Evolutionary conservation across 805 yeast species (phyloP), one percentile per base, ranked within the genome.

Genomic region (Saturnispora gosingensis): DNA sequence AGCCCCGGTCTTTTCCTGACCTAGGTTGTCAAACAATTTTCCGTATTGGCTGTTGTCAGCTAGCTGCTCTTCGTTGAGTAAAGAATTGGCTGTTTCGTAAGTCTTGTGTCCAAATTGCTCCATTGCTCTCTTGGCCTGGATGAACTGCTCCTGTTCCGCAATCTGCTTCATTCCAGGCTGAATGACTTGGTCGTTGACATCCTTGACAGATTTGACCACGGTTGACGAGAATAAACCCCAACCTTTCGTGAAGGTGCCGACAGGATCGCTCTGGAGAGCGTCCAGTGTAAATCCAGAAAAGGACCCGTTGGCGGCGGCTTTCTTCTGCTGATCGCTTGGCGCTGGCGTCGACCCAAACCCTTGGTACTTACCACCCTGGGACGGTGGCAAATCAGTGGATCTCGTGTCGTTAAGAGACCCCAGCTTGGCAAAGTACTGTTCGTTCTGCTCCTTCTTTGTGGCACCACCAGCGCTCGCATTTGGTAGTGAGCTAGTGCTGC

Each of bases 81-180:
- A 87, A 58, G 80, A 81, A 54, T 73, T 77, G 34, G 95, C 85
- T 0, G 97, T 88, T 58, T 89, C 95, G 65, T 86, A 95, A 71
- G 91, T 85, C 63, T 82, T 88, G 64, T 87, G 95, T 46, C 97
- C 97, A 71, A 91, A 93, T 72, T 93, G 97, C 53, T 88, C 83
- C 78, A 95, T 87, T n/a, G 98, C 98, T 59, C 88, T 80, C 56
- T 78, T 81, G 4, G 98, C 93, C 62, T 88, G 95, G 51, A 69
- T 72, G 24, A 95, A 81, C 43, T 87, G 67, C 53, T 93, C 98
- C 55, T 86, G 80, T 55, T 82, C 88, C 38, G 83, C 79, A 59
- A 93, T 74, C 62, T 85, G 89, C 63, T 81, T 82, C 64, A 88
- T 76, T 45, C 93, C 81, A n/a, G 99, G 99, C 64, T 87, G 88